Evolutionary conservation across 2,329 filamentous ascomycete genomes (phyloP), one percentile per base, ranked within the genome.

Genomic region (Lecanicillium sp.): DNA sequence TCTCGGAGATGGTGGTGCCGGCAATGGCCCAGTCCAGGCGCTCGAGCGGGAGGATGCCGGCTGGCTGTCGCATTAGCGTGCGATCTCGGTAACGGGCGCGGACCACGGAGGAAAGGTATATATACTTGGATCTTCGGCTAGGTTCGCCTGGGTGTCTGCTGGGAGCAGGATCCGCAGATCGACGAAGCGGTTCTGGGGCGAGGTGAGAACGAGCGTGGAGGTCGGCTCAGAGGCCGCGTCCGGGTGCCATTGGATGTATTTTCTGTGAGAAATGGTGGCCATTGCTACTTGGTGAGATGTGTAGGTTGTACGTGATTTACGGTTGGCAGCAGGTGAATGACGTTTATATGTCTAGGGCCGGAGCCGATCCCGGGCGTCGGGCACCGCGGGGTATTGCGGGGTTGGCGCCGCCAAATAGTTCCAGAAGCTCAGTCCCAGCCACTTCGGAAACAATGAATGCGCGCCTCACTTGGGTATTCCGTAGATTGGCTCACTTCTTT

Each of bases 11-110:
- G 0, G 78, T 77, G 1, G 63, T 70, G 2, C 83, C 83, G 0
- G 77, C 78, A 54, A 86, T 82, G 4, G 75, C 82, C 83, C 83
- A 86, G 55, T 86, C 81, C 2, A 86, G 67, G 1, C 67, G 57
- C 15, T 61, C 53, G 5, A 42, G 40, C 7, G 51, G 24, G 15
- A 54, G 33, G 14, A 24, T 19, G 14, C 35, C 54, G 9, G 19
- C 38, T 41, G 4, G 36, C 35, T 50, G 48, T 27, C 5, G 8
- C 12, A 23, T 10, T 6, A 17, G 8, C 9, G 27, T 10, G 19
- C 11, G 14, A 6, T 12, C n/a, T 10, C 11, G 20, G 43, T 30
- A 38, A 39, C 24, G 7, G 27, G 27, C 7, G 7, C 27, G 14
- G 17, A n/a, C 8, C 15, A 14, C 8, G 2, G 36, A 17, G 35